Evolutionary conservation across 2,329 filamentous ascomycete species (phyloP).

Genomic region (Sporothrix mexicana): DNA sequence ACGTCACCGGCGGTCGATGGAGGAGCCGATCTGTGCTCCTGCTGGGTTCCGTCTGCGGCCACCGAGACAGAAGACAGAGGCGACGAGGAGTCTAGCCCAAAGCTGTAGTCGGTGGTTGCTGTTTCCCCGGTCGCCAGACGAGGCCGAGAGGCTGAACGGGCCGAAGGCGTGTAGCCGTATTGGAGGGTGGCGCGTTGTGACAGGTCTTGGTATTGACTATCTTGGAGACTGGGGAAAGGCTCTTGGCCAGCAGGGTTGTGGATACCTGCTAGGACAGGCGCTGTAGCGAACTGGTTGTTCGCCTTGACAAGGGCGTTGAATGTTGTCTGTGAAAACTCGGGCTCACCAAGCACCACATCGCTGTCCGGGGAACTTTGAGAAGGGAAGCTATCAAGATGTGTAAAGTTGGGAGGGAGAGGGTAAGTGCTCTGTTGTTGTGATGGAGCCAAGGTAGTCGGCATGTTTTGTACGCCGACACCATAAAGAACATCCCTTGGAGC

Average conservation of each 20-base stretch:
- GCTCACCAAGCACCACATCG: not conserved
- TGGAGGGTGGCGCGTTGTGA: not conserved
- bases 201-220: not conserved
- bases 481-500: not conserved
- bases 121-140: constrained; percentile 1
- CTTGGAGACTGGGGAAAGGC: too few species aligned
- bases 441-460: not conserved
- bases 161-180: not conserved
- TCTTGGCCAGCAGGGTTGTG: not conserved
- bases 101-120: constrained; percentile 21
- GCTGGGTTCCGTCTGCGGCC: not conserved
- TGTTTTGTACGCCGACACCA: constrained; percentile 22
- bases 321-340: not conserved
- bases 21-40: constrained; percentile 6
- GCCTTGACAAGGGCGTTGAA: not conserved
- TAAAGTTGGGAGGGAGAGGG: not conserved
- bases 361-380: not conserved
- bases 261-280: not conserved
- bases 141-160: not conserved
- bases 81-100: not conserved
- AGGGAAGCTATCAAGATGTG: not conserved
- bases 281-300: not conserved
- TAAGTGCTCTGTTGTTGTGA: not conserved
- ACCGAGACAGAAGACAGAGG: constrained; percentile 1
- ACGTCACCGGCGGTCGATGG: constrained; percentile 14